phyloP scores from a whole-genome alignment of 1,284 basidiomycete species.

The Sanghuangporus weigelae region DNA sequence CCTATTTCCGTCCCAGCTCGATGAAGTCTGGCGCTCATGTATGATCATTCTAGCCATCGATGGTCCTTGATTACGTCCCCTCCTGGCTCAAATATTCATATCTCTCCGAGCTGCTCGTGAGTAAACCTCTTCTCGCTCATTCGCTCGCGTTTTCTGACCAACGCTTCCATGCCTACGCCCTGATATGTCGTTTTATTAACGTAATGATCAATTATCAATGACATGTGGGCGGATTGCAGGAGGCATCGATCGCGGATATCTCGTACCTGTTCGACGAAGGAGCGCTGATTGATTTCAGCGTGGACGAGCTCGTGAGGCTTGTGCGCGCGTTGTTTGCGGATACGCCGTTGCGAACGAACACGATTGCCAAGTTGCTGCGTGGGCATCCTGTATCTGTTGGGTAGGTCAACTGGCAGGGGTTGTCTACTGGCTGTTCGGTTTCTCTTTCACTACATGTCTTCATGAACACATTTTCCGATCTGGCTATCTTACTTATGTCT shows the following conservation, averaged over 20 bases:
- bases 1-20: not conserved
- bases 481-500: too few species aligned
- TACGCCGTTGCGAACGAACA: constrained; percentile 73
- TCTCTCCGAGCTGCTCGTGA: constrained; percentile 81
- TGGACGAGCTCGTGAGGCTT: constrained; percentile 77
- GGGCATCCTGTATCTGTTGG: constrained; percentile 42
- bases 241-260: constrained; percentile 91
- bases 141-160: not conserved
- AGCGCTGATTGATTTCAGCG: constrained; percentile 85
- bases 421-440: too few species aligned
- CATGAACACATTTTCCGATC: too few species aligned
- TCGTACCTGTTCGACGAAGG: constrained; percentile 91
- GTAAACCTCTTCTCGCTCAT: constrained; percentile 26
- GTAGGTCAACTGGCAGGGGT: too few species aligned
- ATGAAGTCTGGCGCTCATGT: not conserved
- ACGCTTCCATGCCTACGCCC: constrained; percentile 12
- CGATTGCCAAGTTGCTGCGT: constrained; percentile 66
- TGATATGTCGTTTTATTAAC: not conserved
- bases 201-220: constrained; percentile 7
- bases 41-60: constrained; percentile 45
- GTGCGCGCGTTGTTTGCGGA: constrained; percentile 90
- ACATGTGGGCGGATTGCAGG: constrained; percentile 37
- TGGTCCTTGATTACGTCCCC: constrained; percentile 73
- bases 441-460: too few species aligned
- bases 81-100: constrained; percentile 96